Conservation (phyloP, 352 stramenopile species). For the Thalassiosira mediterranea region DNA sequence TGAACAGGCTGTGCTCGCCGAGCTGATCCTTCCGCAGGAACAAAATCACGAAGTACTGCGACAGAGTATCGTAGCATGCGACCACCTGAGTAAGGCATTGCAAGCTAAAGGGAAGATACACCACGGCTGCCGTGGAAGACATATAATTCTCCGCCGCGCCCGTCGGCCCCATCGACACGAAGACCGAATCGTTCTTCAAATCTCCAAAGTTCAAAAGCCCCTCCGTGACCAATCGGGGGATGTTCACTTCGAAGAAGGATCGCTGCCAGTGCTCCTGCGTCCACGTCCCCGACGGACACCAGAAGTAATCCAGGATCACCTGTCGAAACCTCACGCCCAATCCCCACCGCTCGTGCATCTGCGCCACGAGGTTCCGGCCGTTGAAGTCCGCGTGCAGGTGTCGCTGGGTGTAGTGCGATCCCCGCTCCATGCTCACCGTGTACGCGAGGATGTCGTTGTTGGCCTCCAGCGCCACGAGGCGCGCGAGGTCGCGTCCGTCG, state of each 20-base stretch:
- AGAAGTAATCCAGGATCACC: constrained; percentile 82
- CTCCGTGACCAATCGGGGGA: constrained; percentile 51
- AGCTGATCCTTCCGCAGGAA: constrained; percentile 73
- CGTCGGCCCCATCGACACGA: constrained; percentile 23
- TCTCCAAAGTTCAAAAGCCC: constrained; percentile 52
- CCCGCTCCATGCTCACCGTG: constrained; percentile 74
- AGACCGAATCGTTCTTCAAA: constrained; percentile 40
- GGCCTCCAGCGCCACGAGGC: constrained; percentile 69
- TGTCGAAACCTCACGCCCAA: constrained; percentile 50
- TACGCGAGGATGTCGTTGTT: constrained; percentile 64
- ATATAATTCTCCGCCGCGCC: constrained; percentile 19
- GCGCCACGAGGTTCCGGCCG: constrained; percentile 49
- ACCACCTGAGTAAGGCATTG: constrained; percentile 73
- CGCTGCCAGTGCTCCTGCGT: constrained; percentile 51
- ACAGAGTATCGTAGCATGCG: constrained; percentile 48
- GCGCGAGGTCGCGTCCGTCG: constrained; percentile 73
- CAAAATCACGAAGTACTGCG: constrained; percentile 70
- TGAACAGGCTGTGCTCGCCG: constrained; percentile 69
- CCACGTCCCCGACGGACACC: constrained; percentile 74
- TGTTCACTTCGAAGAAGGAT: constrained; percentile 61
- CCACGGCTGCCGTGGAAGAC: constrained; percentile 43
- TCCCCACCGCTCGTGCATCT: constrained; percentile 56
- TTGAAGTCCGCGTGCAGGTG: constrained; percentile 81
- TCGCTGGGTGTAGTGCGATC: constrained; percentile 58
- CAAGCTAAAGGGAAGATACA: constrained; percentile 80